Conservation (phyloP, 768 basidiomycete species). For the Leccinum imitatum region DNA sequence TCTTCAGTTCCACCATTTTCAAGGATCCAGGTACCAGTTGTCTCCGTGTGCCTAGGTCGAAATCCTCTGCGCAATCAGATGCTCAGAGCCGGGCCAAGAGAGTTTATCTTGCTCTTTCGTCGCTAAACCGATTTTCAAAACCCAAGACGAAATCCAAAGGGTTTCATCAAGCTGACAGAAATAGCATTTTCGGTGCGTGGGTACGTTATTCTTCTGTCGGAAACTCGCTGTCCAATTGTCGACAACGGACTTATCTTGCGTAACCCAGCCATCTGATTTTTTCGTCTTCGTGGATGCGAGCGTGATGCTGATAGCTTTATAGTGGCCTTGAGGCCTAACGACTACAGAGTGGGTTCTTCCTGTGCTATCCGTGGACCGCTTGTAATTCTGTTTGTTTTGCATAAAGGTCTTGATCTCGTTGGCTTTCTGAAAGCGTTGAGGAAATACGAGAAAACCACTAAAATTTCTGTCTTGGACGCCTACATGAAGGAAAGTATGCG, state of each 20-base stretch:
- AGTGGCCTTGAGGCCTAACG: conserved; percentile 81
- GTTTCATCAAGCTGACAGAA: not conserved
- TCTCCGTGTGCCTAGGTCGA: not conserved
- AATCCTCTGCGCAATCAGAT: conserved; percentile 8
- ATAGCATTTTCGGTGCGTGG: conserved; percentile 63
- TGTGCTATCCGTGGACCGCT: not conserved
- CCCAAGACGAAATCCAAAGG: not conserved
- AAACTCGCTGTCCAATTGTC: not conserved
- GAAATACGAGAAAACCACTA: conserved; percentile 82
- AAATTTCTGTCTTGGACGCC: conserved; percentile 65
- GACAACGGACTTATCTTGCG: not conserved
- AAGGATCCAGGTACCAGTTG: conserved; percentile 14
- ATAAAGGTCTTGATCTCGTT: conserved; percentile 81
- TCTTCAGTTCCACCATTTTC: not conserved
- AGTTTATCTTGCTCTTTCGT: conserved; percentile 5
- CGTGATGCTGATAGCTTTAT: conserved; percentile 14
- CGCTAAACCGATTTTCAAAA: conserved; percentile 3
- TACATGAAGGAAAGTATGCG: conserved; percentile 75
- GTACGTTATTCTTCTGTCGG: not conserved
- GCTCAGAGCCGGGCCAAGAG: conserved; percentile 16
- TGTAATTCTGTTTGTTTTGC: not conserved
- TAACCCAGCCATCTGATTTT: not conserved
- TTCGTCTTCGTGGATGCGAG: not conserved
- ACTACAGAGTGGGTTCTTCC: conserved; percentile 64
- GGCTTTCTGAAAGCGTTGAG: conserved; percentile 87